These are phyloP conservation scores for Posidonia oceanica DNA, from an alignment of 116 monocot genomes.

Conservation along the genomic window DNA sequence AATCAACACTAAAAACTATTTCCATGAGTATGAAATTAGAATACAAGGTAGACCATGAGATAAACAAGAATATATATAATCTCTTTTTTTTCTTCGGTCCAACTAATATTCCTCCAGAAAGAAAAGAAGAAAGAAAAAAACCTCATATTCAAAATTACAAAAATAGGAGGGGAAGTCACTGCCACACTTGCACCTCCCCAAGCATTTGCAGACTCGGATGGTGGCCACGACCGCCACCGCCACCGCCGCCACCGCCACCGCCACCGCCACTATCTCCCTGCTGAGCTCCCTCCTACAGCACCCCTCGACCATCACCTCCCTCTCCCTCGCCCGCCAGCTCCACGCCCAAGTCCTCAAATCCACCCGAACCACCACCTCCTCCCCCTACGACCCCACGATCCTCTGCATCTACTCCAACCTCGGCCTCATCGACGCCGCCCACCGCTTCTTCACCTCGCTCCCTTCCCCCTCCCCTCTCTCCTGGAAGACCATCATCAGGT, in stretches of 20 bases:
- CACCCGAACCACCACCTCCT: conserved; percentile 9
- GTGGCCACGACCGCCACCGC: neutral
- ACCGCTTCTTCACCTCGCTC: conserved; percentile 26
- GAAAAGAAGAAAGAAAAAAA: neutral
- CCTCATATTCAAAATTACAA: too few relatives aligned
- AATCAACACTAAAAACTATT: too few relatives aligned
- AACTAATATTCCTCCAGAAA: too few relatives aligned
- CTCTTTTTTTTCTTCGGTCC: too few relatives aligned
- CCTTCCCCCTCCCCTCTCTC: conserved; percentile 25
- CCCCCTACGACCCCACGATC: conserved; percentile 12
- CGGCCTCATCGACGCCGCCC: conserved; percentile 21
- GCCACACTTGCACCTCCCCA: too few relatives aligned
- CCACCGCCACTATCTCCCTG: conserved; percentile 3
- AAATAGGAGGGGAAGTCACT: too few relatives aligned
- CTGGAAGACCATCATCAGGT: conserved; percentile 39
- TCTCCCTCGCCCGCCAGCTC: conserved; percentile 39
- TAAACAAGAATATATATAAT: too few relatives aligned
- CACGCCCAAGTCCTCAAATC: conserved; percentile 50
- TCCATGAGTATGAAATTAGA: too few relatives aligned
- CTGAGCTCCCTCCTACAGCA: conserved; percentile 20
- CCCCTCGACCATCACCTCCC: conserved; percentile 16
- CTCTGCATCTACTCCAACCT: conserved; percentile 32
- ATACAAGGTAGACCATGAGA: too few relatives aligned
- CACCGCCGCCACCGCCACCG: neutral
- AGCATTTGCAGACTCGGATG: too few relatives aligned